Conservation (phyloP, 495 filamentous ascomycete species). For the Thermochaetoides thermophila region DNA sequence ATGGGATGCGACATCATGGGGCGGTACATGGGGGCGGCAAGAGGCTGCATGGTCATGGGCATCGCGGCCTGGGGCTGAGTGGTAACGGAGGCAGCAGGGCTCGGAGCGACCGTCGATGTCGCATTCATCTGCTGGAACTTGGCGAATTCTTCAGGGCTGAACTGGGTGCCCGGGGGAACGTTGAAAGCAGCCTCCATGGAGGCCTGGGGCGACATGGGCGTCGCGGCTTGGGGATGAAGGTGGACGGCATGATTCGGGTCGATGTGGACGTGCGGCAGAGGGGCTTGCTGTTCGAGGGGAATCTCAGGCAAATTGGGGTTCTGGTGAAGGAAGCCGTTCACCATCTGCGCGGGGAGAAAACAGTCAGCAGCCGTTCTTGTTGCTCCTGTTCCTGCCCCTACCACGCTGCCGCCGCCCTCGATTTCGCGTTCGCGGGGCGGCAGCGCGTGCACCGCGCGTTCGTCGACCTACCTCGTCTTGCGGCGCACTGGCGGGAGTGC, state of each 20-base stretch:
- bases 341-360: conserved; percentile 43
- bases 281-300: conserved; percentile 24
- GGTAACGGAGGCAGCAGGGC: conserved; percentile 28
- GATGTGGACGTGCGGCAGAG: conserved; percentile 25
- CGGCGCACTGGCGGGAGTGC: conserved; percentile 21
- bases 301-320: conserved; percentile 31
- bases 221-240: conserved; percentile 15
- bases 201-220: conserved; percentile 33
- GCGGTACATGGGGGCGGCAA: conserved; percentile 26
- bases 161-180: conserved; percentile 43
- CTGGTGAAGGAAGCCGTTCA: conserved; percentile 84
- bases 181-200: conserved; percentile 72
- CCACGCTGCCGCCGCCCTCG: too few relatives aligned
- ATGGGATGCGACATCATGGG: conserved; percentile 32
- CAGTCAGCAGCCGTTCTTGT: not conserved
- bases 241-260: conserved; percentile 18
- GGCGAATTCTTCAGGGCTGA: conserved; percentile 74
- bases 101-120: conserved; percentile 20
- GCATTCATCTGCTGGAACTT: conserved; percentile 62
- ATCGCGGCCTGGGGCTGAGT: conserved; percentile 27
- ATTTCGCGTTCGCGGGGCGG: too few relatives aligned
- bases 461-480: conserved; percentile 31
- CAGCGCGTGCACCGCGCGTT: too few relatives aligned
- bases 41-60: conserved; percentile 48
- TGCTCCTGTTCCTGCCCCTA: not conserved